Conservation (phyloP, 371 early-diverging fungal species). For the Mucor mucedo region DNA sequence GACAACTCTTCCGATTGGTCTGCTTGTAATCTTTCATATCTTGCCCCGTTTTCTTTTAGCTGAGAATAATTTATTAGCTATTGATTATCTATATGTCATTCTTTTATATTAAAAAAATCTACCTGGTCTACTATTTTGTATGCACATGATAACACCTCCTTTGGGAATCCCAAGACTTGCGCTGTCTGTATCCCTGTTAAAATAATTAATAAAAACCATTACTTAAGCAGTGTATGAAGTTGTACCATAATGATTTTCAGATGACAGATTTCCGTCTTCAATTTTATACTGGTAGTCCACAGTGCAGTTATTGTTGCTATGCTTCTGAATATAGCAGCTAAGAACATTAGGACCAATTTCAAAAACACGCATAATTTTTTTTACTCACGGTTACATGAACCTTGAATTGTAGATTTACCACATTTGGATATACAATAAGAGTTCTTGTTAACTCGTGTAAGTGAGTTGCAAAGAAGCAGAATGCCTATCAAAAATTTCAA, state of each 20-base stretch:
- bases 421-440: constrained; percentile 65
- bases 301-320: constrained; percentile 22
- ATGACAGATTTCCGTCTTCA: constrained; percentile 40
- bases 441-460: constrained; percentile 62
- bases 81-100: background rate
- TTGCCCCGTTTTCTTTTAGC: background rate
- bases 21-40: background rate
- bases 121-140: constrained; percentile 39
- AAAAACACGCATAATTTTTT: background rate
- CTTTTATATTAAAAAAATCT: background rate
- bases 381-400: constrained; percentile 22
- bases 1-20: background rate
- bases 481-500: constrained; percentile 39
- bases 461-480: constrained; percentile 77
- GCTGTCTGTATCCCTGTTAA: constrained; percentile 55
- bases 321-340: constrained; percentile 3
- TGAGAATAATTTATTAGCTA: background rate
- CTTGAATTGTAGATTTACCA: constrained; percentile 69
- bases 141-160: constrained; percentile 43
- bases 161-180: constrained; percentile 47
- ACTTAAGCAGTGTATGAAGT: background rate
- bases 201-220: background rate
- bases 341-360: background rate
- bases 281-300: constrained; percentile 55
- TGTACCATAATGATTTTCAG: constrained; percentile 47